Conservation (phyloP, 1,284 basidiomycete species). For the Neolentinus lepideus region DNA sequence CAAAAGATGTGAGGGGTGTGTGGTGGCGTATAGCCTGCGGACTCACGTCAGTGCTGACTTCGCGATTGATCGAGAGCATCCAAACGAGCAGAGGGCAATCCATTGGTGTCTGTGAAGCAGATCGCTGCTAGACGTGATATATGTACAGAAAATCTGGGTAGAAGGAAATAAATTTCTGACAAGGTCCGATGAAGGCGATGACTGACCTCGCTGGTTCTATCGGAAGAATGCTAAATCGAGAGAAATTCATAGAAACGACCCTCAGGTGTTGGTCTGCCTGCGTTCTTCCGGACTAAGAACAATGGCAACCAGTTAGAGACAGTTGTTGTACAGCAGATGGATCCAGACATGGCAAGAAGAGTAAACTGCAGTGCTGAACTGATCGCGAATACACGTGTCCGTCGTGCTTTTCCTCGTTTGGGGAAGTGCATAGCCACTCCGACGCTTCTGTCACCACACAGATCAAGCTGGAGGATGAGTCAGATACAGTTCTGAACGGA, state of each 20-base stretch:
- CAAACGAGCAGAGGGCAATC: constrained; percentile 67
- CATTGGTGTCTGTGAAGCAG: constrained; percentile 17
- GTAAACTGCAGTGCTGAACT: neutral
- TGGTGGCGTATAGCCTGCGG: constrained; percentile 3
- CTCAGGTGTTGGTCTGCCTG: neutral
- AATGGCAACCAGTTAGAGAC: neutral
- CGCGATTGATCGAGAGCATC: constrained; percentile 70
- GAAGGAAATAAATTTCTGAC: neutral
- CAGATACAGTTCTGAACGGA: too few relatives aligned
- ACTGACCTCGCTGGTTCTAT: neutral
- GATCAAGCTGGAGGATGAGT: neutral
- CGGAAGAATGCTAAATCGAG: neutral
- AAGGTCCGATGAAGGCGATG: neutral
- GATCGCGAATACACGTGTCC: neutral
- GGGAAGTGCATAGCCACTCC: neutral
- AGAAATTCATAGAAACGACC: neutral
- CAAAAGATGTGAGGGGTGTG: constrained; percentile 5
- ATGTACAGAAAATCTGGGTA: neutral
- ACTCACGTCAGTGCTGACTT: constrained; percentile 57
- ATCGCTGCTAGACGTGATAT: constrained; percentile 1
- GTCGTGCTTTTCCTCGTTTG: neutral
- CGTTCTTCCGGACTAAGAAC: neutral
- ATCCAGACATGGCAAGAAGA: neutral
- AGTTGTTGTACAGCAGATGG: neutral
- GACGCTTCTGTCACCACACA: neutral